Conservation (phyloP, 2,329 filamentous ascomycete species). For the Myriosclerotinia curreyana region DNA sequence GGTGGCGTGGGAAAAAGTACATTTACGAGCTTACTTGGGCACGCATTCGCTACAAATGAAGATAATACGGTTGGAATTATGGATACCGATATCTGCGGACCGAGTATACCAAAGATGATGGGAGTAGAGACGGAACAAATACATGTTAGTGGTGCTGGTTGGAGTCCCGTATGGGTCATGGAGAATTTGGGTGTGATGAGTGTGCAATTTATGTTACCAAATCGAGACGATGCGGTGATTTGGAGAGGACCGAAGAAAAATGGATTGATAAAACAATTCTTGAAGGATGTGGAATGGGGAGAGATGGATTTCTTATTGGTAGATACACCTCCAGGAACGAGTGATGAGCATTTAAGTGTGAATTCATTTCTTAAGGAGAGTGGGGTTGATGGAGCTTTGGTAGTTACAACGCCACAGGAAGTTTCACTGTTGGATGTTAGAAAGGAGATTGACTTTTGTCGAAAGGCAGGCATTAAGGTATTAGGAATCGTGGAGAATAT, state of each 20-base stretch:
- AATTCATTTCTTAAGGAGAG: conserved; percentile 88
- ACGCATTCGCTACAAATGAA: conserved; percentile 81
- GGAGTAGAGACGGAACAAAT: conserved; percentile 92
- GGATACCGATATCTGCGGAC: conserved; percentile 97
- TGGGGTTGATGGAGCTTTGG: conserved; percentile 87
- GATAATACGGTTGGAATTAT: conserved; percentile 84
- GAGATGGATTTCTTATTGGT: conserved; percentile 90
- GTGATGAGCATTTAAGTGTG: conserved; percentile 91
- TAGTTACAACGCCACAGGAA: conserved; percentile 95
- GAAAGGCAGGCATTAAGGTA: conserved; percentile 85
- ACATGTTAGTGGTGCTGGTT: conserved; percentile 82
- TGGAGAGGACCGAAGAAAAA: conserved; percentile 99
- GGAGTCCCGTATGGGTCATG: conserved; percentile 92
- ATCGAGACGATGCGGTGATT: conserved; percentile 90
- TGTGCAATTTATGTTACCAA: conserved; percentile 96
- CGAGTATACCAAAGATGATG: conserved; percentile 98
- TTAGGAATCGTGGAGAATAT: conserved; percentile 96
- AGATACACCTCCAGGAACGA: conserved; percentile 93
- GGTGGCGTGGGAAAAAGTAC: conserved; percentile 97
- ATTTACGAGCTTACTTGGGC: conserved; percentile 81
- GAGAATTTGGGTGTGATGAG: conserved; percentile 97
- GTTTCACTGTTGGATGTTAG: conserved; percentile 87
- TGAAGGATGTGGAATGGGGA: conserved; percentile 98
- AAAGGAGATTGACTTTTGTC: conserved; percentile 97
- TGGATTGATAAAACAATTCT: conserved; percentile 93